Base-by-base conservation (phyloP, 352 stramenopile species). In the Plasmopara viticola region DNA sequence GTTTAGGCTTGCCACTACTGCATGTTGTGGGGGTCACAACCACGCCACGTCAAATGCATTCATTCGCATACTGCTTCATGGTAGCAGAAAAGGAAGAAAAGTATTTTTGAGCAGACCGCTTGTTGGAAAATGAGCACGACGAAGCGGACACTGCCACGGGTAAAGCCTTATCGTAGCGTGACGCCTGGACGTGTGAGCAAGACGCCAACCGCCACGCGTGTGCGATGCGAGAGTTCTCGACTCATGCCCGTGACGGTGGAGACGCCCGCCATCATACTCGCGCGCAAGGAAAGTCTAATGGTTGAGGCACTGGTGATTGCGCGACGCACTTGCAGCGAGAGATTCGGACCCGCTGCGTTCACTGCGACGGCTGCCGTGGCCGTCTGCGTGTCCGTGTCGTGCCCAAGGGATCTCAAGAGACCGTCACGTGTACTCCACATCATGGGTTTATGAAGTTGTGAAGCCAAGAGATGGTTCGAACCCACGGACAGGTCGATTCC, bases 341-440 rank as follows among this genome's bases (percentile, higher is more conserved):
- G n/a, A 46, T 74, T 87, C 9, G 78, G 75, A 0, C 75, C 75
- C 1, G 63, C 60, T 6, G 51, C 53, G 33, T 70, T 70, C 45
- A 89, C 65, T 0, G 71, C 67, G 13, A 89, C 67, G 1, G 65
- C 73, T 3, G 68, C 50, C 0, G 73, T 74, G 17, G 69, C 62
- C 31, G 74, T 74, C 30, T 70, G 66, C 39, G 51, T 45, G 12
- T 55, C 61, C 3, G 75, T 64, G 48, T 86, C 68, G 44, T 78
- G 69, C 30, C 57, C 80, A 4, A 89, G 45, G 37, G 76, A 87
- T 4, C 68, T 66, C n/a, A 76, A 87, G 4, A 92, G 63, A 3
- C 81, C 81, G 38, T 90, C 76, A n/a, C 77, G 65, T 43, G 79
- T 86, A 63, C 75, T 88, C 63, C 72, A 90, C 74, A 90, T 87